A percentile compares a stretch with the other conserved stretches of the same genome.
These are phyloP conservation scores for Lentinula lateritia DNA, from an alignment of 768 basidiomycete species.

Conservation along the genomic window DNA sequence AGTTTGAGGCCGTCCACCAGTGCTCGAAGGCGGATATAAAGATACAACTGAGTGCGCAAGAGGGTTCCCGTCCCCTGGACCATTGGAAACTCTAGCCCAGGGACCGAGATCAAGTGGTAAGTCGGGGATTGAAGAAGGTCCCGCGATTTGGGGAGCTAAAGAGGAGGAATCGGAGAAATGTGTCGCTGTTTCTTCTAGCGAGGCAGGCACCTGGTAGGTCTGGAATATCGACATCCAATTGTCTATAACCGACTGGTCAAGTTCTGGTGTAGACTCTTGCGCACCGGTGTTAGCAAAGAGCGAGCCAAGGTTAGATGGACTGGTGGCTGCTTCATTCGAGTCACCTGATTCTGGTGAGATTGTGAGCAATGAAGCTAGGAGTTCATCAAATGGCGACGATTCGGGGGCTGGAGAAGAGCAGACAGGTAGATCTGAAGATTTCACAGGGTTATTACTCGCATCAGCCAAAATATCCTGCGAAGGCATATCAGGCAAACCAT, in stretches of 20 bases:
- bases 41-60: not conserved
- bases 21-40: not conserved
- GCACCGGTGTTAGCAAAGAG: slow-evolving; percentile 7
- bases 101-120: slow-evolving; percentile 5
- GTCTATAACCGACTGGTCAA: slow-evolving; percentile 38
- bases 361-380: slow-evolving; percentile 34
- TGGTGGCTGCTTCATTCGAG: slow-evolving; percentile 1
- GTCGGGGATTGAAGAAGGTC: not conserved
- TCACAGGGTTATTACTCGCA: not conserved
- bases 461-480: slow-evolving; percentile 18
- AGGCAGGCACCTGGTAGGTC: slow-evolving; percentile 27
- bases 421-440: not conserved
- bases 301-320: not conserved
- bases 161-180: not conserved
- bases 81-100: slow-evolving; percentile 7
- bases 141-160: slow-evolving; percentile 4
- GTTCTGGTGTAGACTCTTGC: slow-evolving; percentile 9
- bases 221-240: slow-evolving; percentile 50
- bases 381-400: slow-evolving; percentile 28
- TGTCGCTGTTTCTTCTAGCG: not conserved
- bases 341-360: slow-evolving; percentile 13
- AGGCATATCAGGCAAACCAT: slow-evolving; percentile 19
- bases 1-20: not conserved
- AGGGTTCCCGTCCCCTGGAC: not conserved
- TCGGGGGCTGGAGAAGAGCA: not conserved